Conservation (phyloP, 1,284 basidiomycete genomes). For the Pulchroboletus neoregius region DNA sequence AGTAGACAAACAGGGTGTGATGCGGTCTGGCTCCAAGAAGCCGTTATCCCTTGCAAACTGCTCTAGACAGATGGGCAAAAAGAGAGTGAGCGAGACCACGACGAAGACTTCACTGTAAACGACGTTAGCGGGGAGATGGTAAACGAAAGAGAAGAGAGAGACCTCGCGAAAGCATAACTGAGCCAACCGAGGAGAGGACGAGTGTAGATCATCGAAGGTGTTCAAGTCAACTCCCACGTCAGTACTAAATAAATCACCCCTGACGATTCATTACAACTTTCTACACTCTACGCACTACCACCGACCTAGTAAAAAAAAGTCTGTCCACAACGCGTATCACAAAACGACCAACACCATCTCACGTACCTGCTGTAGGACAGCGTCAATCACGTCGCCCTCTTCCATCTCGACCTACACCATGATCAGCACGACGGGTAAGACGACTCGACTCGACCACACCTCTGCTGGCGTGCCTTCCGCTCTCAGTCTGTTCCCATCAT, state of each 20-base stretch:
- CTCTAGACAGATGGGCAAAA: conserved; percentile 77
- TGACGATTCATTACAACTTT: neutral
- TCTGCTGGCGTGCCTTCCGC: conserved; percentile 47
- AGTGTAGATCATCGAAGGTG: conserved; percentile 25
- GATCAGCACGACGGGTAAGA: conserved; percentile 2
- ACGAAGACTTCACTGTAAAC: conserved; percentile 71
- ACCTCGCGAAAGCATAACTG: conserved; percentile 77
- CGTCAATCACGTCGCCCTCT: conserved; percentile 31
- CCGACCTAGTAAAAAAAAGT: conserved; percentile 18
- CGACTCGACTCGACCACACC: conserved; percentile 34
- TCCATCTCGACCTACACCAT: conserved; percentile 25
- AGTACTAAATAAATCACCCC: too few species aligned
- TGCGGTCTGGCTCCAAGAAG: conserved; percentile 60
- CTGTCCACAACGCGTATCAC: neutral
- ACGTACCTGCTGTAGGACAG: conserved; percentile 29
- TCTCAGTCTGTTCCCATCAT: conserved; percentile 49
- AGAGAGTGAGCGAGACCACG: conserved; percentile 75
- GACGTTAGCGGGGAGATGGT: neutral
- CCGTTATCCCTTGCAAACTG: conserved; percentile 84
- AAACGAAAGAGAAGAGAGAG: conserved; percentile 1
- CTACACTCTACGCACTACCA: conserved; percentile 2
- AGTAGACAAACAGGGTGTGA: conserved; percentile 46
- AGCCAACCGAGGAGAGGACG: conserved; percentile 67
- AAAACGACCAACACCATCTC: neutral
- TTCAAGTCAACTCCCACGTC: conserved; percentile 12